Base-by-base conservation (phyloP, 2,329 filamentous ascomycete species). In the Endocalyx cinctus region DNA sequence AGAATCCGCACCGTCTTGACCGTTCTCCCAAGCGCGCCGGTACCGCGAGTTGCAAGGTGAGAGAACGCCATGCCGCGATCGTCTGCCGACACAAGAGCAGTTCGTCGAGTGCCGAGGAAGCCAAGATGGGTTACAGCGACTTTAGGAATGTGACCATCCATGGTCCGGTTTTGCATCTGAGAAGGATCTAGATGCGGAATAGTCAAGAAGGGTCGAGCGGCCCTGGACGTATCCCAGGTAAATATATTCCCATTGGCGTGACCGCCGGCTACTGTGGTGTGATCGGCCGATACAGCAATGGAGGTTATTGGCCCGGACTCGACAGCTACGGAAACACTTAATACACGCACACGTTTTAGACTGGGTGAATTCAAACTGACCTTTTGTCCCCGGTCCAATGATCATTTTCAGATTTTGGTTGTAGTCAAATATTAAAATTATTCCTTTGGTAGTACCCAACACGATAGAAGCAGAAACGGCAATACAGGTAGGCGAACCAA, bases 11-110 rank as follows among this genome's bases (percentile, higher is more conserved):
- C 90, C 0, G 87, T 94, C 63, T 87, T 95, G 29, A 98, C 84
- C 1, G 79, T 82, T 37, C 92, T 77, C 5, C 84, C 88, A 15
- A 98, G 73, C 16, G 88, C 76, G 4, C 92, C 92, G 23, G 94
- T 82, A 2, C 92, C 94, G 49, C 94, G 75, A 8, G 87, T 94
- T 8, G 92, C 94, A 8, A 98, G 74, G 60, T 98, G 94, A 4
- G 92, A 96, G 58, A 98, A 98, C 1, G 92, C 90, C 94, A 98
- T 98, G 14, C 94, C 92, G 30, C 79, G 79, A 51, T 94, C 86
- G 60, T 98, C 89, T 3, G 92, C 92, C 4, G 92, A 98, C 10
- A 97, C 89, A 5, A 98, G 70, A 4, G 94, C 92, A 11, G 92
- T 98, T 51, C 92, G 89, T 38, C 94, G 76, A 4, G 87, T 96